Base-by-base conservation (phyloP, 2,329 filamentous ascomycete species). In the Fusarium circinatum region DNA sequence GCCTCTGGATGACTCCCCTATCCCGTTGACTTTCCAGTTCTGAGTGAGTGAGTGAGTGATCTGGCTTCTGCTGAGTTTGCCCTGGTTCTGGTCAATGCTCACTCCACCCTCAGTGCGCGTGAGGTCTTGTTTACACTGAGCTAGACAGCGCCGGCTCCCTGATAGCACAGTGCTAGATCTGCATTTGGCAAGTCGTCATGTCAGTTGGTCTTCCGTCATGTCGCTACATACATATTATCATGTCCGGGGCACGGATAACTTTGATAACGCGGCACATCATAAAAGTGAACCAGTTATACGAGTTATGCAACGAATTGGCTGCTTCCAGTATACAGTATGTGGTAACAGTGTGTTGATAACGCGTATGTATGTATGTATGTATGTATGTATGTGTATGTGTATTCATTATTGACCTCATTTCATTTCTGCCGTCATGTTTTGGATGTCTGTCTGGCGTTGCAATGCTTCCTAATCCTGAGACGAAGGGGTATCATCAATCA, bases 381-480 rank as follows among this genome's bases (percentile, higher is more conserved):
- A 22, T 49, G 68, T 71, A 10, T 45, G 42, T 26, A 11, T 49
- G 58, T 74, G 10, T 45, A 24, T 45, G 32, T 34, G 8, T 34
- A n/a, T 49, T 24, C 47, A 32, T 24, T 49, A 32, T 34, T 34
- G 48, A 51, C 48, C 48, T 64, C 56, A 64, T 58, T 62, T 47
- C 39, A 24, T 59, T 47, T 48, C 49, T 72, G 56, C 65, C 68
- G 71, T 75, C 60, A 60, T 75, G 64, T 75, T 72, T 74, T 62
- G 71, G 71, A 60, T 72, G 65, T 56, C 47, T 57, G 65, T 47
- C 63, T 68, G 56, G 49, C 45, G 67, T 74, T 55, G 68, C 63
- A 72, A 65, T 62, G 62, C 68, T 74, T 69, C 71, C 67, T 74
- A 48, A 69, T 52, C 60, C 71, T 74, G 71, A 74, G 71, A 74